These are phyloP conservation scores for Globisporangium uncinulatum DNA, from an alignment of 352 stramenopile species.

Conservation along the genomic window DNA sequence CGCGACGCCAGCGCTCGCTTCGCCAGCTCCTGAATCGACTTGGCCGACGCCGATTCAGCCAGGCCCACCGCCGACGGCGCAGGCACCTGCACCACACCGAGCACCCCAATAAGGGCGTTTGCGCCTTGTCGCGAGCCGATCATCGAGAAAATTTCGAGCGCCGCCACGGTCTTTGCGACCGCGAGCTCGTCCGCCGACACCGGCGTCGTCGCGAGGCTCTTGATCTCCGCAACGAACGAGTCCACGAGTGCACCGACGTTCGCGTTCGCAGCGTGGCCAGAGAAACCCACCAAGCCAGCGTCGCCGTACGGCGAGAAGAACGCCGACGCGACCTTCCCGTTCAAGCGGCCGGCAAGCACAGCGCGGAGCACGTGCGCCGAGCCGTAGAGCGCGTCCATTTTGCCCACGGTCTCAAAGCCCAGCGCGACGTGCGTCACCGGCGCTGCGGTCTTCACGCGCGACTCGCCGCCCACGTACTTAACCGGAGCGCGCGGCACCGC, in stretches of 20 bases:
- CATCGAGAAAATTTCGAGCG: slow-evolving; percentile 32
- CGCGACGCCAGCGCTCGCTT: slow-evolving; percentile 66
- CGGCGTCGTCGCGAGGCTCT: slow-evolving; percentile 55
- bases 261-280: slow-evolving; percentile 42
- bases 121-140: slow-evolving; percentile 36
- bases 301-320: slow-evolving; percentile 69
- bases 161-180: slow-evolving; percentile 61
- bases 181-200: slow-evolving; percentile 68
- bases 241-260: slow-evolving; percentile 60
- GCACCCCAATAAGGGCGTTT: slow-evolving; percentile 35
- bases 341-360: slow-evolving; percentile 50
- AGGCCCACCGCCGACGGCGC: slow-evolving; percentile 24
- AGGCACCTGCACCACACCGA: slow-evolving; percentile 38
- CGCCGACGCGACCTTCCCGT: slow-evolving; percentile 51
- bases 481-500: slow-evolving; percentile 22
- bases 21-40: slow-evolving; percentile 70
- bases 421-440: slow-evolving; percentile 70
- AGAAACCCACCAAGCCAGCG: slow-evolving; percentile 52
- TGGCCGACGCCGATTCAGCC: slow-evolving; percentile 42
- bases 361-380: slow-evolving; percentile 64
- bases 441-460: slow-evolving; percentile 53
- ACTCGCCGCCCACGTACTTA: slow-evolving; percentile 78
- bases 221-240: slow-evolving; percentile 67
- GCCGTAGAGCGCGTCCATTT: slow-evolving; percentile 32
- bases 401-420: slow-evolving; percentile 54